Evolutionary conservation across 768 basidiomycete genomes (phyloP).

Genomic region (Tephrocybe sp.): DNA sequence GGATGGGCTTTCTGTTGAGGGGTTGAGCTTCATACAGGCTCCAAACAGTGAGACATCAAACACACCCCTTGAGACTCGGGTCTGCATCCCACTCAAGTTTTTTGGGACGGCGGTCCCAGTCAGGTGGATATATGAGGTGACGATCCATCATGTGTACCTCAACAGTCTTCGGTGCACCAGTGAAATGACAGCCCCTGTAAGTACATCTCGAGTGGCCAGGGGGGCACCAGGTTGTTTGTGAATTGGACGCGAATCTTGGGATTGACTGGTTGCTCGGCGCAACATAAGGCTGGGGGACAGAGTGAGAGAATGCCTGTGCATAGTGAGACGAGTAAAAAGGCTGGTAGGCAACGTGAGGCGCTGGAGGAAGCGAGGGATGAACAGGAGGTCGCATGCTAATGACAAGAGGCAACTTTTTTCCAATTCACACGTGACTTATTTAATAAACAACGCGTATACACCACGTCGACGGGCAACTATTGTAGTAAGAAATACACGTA

Average conservation of each 20-base stretch:
- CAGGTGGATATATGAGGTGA: slow-evolving; percentile 80
- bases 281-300: neutral
- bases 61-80: slow-evolving; percentile 75
- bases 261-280: neutral
- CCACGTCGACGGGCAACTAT: slow-evolving; percentile 17
- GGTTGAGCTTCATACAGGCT: slow-evolving; percentile 1
- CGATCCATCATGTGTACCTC: slow-evolving; percentile 88
- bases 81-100: slow-evolving; percentile 79
- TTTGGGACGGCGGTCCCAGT: slow-evolving; percentile 59
- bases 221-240: slow-evolving; percentile 53
- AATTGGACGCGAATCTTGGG: slow-evolving; percentile 1
- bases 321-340: slow-evolving; percentile 20
- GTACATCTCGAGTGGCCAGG: slow-evolving; percentile 61
- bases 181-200: slow-evolving; percentile 64
- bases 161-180: slow-evolving; percentile 67
- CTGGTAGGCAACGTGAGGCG: slow-evolving; percentile 3
- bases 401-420: neutral
- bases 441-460: slow-evolving; percentile 17
- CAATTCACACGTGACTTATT: slow-evolving; percentile 21
- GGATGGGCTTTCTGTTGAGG: slow-evolving; percentile 59
- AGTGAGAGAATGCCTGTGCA: slow-evolving; percentile 19
- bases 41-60: slow-evolving; percentile 3
- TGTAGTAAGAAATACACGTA: slow-evolving; percentile 17
- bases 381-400: slow-evolving; percentile 5
- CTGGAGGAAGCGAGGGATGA: slow-evolving; percentile 7